Conservation (phyloP, 2,329 filamentous ascomycete species). For the Myriosclerotinia duriaeana region DNA sequence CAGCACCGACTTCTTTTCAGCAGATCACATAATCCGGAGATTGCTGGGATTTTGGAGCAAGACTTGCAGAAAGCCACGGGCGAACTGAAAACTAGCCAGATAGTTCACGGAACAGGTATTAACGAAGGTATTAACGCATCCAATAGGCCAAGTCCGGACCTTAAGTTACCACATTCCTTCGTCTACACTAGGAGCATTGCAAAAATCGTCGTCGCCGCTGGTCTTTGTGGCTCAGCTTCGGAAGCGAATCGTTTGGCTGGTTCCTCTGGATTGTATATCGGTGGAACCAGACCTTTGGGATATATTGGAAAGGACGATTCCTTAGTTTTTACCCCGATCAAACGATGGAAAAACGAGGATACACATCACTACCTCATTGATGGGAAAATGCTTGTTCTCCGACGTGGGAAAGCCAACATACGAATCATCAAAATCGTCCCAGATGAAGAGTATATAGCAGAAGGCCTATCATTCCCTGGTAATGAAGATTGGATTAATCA, state of each 20-base stretch:
- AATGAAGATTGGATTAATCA: not conserved
- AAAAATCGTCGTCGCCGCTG: constrained; percentile 58
- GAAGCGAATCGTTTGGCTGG: constrained; percentile 60
- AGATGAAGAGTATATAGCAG: constrained; percentile 47
- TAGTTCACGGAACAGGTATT: not conserved
- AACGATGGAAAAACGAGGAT: constrained; percentile 56
- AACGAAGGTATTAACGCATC: constrained; percentile 40
- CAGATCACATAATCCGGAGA: constrained; percentile 24
- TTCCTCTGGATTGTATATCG: constrained; percentile 60
- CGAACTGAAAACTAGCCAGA: too few species aligned
- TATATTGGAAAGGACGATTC: constrained; percentile 47
- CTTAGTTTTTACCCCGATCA: constrained; percentile 62
- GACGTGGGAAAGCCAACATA: constrained; percentile 63
- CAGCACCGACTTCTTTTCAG: constrained; percentile 54
- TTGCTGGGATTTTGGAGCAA: constrained; percentile 20
- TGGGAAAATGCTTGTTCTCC: constrained; percentile 56
- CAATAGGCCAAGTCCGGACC: constrained; percentile 53
- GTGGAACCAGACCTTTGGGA: constrained; percentile 49
- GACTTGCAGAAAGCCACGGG: not conserved
- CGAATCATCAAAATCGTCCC: constrained; percentile 59
- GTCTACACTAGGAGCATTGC: constrained; percentile 56
- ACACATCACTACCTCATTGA: constrained; percentile 62
- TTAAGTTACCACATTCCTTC: constrained; percentile 59
- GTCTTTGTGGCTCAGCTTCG: constrained; percentile 55
- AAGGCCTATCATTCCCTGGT: constrained; percentile 15